phyloP scores from a whole-genome alignment of 2,329 filamentous ascomycete genomes.

The Aspergillus phoenicis region DNA sequence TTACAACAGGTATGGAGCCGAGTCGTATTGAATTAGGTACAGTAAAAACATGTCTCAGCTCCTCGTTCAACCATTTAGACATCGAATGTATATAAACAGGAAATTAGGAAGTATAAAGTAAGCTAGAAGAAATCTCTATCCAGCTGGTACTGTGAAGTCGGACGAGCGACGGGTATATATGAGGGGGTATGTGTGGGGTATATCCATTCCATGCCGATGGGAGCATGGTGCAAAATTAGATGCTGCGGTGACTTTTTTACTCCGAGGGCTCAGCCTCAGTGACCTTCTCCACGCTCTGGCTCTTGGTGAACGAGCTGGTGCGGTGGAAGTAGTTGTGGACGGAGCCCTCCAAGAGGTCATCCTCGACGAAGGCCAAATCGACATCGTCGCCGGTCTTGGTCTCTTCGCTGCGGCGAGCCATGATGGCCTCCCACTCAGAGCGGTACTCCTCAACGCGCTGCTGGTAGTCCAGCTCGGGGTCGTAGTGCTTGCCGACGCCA shows the following conservation, averaged over 20 bases:
- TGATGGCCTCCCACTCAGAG: slow-evolving; percentile 6
- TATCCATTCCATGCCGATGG: not conserved
- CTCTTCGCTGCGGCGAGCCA: slow-evolving; percentile 5
- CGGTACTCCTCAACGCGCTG: slow-evolving; percentile 9
- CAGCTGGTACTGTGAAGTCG: not conserved
- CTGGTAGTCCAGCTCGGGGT: slow-evolving; percentile 9
- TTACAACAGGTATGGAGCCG: not conserved
- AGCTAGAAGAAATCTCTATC: not conserved
- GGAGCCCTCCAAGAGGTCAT: slow-evolving; percentile 1
- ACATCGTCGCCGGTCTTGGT: not conserved
- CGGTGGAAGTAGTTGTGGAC: slow-evolving; percentile 8
- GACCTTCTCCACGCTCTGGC: not conserved
- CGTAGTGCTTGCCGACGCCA: slow-evolving; percentile 6
- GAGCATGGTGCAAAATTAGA: not conserved
- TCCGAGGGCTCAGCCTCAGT: not conserved
- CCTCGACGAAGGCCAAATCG: not conserved
- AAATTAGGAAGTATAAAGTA: not conserved
- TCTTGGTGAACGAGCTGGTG: slow-evolving; percentile 1
- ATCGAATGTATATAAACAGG: not conserved
- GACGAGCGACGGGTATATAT: not conserved
- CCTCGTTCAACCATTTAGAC: not conserved
- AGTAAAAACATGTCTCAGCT: not conserved
- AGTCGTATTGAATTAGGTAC: not conserved
- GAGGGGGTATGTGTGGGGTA: not conserved
- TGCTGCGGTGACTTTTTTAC: not conserved